Evolutionary conservation across 306 rosid species (phyloP).

Genomic region (Cucurbita pepo): DNA sequence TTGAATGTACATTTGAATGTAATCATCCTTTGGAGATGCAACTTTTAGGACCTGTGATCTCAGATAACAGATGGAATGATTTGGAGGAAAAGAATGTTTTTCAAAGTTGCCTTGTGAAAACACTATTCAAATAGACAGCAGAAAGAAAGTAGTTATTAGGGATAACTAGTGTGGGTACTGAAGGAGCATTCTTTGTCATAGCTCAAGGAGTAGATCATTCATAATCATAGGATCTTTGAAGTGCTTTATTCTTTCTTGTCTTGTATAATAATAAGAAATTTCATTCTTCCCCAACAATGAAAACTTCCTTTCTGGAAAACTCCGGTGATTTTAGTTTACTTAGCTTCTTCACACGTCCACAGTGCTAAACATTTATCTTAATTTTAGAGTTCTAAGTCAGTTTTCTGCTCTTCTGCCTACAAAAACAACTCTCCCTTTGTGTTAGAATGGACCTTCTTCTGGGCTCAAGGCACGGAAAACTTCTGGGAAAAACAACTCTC

Average conservation of each 20-base stretch:
- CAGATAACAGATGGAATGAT: background rate
- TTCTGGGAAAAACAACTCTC: background rate
- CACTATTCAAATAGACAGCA: constrained; percentile 14
- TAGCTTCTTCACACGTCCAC: too few species aligned
- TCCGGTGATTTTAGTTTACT: constrained; percentile 1
- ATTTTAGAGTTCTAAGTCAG: too few species aligned
- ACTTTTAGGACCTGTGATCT: too few species aligned
- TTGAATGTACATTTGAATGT: constrained; percentile 30
- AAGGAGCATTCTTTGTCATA: constrained; percentile 40
- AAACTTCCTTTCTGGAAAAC: background rate
- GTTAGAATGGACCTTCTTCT: background rate
- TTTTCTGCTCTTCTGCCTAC: background rate
- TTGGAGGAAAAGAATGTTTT: constrained; percentile 1
- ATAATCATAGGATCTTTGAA: constrained; percentile 31
- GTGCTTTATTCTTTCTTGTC: constrained; percentile 39
- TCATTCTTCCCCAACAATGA: constrained; percentile 5
- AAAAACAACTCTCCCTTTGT: too few species aligned
- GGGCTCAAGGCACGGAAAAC: background rate
- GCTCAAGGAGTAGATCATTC: constrained; percentile 19
- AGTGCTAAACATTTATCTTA: background rate
- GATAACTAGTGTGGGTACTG: constrained; percentile 30
- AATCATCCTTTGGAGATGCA: constrained; percentile 15
- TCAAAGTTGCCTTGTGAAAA: background rate
- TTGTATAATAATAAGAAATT: constrained; percentile 39
- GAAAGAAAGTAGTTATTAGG: constrained; percentile 36